A percentile compares a stretch with the other conserved stretches of the same genome.
phyloP scores from a whole-genome alignment of 208 protist species.

The Blastocrithidia nonstop region DNA sequence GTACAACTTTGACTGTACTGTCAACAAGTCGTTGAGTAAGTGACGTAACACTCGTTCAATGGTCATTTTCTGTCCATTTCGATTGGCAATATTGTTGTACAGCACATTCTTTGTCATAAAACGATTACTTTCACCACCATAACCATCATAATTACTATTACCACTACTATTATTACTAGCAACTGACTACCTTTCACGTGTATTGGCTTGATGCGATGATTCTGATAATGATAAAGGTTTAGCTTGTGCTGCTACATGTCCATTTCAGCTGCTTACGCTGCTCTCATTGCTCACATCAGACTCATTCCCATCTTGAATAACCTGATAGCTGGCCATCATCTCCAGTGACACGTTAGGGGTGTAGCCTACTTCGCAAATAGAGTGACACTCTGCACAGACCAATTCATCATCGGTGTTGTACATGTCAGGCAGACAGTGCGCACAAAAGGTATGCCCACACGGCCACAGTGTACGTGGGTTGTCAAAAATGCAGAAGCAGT shows the following conservation, averaged over 20 bases:
- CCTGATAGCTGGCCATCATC: slow-evolving; percentile 65
- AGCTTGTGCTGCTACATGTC: not conserved
- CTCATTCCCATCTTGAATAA: slow-evolving; percentile 11
- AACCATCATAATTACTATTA: not conserved
- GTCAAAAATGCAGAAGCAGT: slow-evolving; percentile 78
- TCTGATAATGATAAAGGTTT: too few relatives aligned
- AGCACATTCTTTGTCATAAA: not conserved
- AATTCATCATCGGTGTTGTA: slow-evolving; percentile 60
- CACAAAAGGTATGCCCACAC: slow-evolving; percentile 81
- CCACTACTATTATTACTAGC: too few relatives aligned
- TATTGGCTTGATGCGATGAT: too few relatives aligned
- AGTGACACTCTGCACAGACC: slow-evolving; percentile 77
- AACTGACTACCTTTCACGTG: too few relatives aligned
- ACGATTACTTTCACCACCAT: not conserved
- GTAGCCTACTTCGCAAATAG: slow-evolving; percentile 65
- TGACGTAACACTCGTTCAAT: slow-evolving; percentile 45
- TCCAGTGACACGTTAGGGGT: slow-evolving; percentile 69
- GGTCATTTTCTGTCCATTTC: slow-evolving; percentile 13
- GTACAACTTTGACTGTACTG: slow-evolving; percentile 28
- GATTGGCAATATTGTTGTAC: not conserved
- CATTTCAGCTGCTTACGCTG: not conserved
- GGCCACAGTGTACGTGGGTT: slow-evolving; percentile 75
- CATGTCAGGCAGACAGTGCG: slow-evolving; percentile 53
- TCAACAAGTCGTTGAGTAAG: slow-evolving; percentile 43
- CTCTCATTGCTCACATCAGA: not conserved